phyloP scores from a whole-genome alignment of 805 yeast species.

The Blastobotrys mokoenaii region DNA sequence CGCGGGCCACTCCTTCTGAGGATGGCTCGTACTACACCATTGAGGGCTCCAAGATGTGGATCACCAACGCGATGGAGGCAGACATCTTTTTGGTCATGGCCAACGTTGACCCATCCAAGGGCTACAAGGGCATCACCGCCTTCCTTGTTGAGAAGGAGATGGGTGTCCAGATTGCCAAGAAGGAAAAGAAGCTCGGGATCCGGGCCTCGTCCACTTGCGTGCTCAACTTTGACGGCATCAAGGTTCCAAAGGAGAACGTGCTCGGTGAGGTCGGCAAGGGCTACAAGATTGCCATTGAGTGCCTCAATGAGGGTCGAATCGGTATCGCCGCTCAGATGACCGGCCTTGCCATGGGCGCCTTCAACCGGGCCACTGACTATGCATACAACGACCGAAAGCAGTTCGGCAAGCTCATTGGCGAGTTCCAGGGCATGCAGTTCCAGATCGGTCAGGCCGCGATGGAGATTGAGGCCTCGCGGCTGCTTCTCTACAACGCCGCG shows the following conservation, averaged over 20 bases:
- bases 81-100: constrained; percentile 35
- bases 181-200: constrained; percentile 38
- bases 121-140: constrained; percentile 38
- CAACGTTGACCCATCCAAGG: constrained; percentile 33
- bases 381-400: constrained; percentile 34
- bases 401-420: constrained; percentile 35
- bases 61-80: constrained; percentile 37
- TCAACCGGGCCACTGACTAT: constrained; percentile 33
- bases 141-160: constrained; percentile 34
- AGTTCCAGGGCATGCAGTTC: constrained; percentile 40
- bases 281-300: constrained; percentile 37
- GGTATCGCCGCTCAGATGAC: constrained; percentile 41
- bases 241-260: constrained; percentile 34
- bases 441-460: constrained; percentile 38
- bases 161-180: constrained; percentile 36
- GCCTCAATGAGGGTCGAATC: constrained; percentile 37
- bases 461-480: constrained; percentile 36
- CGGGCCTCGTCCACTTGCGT: constrained; percentile 37
- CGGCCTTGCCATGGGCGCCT: constrained; percentile 38
- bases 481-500: constrained; percentile 37
- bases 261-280: constrained; percentile 38
- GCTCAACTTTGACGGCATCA: constrained; percentile 33
- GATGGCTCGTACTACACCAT: constrained; percentile 32
- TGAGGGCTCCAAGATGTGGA: constrained; percentile 39
- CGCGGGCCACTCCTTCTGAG: constrained; percentile 30